Conservation (phyloP, 768 basidiomycete genomes). For the Lepiota brunneoincarnata region DNA sequence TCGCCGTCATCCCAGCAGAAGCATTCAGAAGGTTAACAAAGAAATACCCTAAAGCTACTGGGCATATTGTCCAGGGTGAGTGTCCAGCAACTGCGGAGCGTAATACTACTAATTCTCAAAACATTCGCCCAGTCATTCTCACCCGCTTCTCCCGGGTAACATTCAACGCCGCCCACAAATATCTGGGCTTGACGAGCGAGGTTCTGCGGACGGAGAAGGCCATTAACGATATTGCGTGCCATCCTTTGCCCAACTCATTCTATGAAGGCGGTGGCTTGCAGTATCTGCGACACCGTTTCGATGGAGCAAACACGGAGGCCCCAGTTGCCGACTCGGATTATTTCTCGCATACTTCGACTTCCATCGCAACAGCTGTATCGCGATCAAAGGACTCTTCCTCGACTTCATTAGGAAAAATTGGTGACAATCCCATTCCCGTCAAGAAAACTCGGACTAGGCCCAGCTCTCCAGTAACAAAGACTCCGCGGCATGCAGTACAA, state of each 20-base stretch:
- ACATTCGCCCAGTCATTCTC: constrained; percentile 65
- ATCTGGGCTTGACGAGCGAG: constrained; percentile 92
- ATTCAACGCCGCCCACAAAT: constrained; percentile 95
- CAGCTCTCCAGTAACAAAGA: constrained; percentile 12
- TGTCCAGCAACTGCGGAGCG: not conserved
- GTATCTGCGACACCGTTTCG: constrained; percentile 88
- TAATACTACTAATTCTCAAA: constrained; percentile 10
- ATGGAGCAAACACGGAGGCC: constrained; percentile 45
- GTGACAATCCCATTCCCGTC: constrained; percentile 20
- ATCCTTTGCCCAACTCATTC: constrained; percentile 88
- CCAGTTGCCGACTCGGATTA: constrained; percentile 59
- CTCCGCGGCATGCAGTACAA: constrained; percentile 61
- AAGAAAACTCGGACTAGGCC: not conserved
- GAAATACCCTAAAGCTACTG: constrained; percentile 95
- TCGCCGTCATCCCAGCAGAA: constrained; percentile 98
- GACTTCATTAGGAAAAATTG: constrained; percentile 24
- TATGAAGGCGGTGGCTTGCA: constrained; percentile 92
- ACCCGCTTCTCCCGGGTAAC: constrained; percentile 97
- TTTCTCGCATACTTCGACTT: constrained; percentile 36
- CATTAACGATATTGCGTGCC: constrained; percentile 95
- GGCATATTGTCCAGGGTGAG: constrained; percentile 91
- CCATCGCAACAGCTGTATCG: constrained; percentile 19
- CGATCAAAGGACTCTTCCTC: constrained; percentile 21
- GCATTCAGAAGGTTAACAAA: constrained; percentile 93
- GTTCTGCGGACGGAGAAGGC: constrained; percentile 95